These are phyloP conservation scores for Termitomyces sp. DNA, from an alignment of 768 basidiomycete species.

Conservation along the genomic window DNA sequence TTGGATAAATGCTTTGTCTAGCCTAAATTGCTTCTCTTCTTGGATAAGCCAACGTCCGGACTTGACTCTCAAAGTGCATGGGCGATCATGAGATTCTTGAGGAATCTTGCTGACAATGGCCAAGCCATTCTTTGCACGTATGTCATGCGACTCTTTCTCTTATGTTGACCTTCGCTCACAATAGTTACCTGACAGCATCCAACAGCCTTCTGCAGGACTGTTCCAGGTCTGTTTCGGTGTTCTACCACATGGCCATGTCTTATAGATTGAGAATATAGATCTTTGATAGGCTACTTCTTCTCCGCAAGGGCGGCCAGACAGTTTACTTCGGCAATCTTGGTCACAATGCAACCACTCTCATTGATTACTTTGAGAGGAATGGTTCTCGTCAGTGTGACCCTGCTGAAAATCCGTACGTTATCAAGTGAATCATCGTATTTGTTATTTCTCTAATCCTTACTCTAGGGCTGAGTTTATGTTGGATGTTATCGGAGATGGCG, in stretches of 20 bases:
- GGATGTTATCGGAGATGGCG: slow-evolving; percentile 70
- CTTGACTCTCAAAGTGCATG: slow-evolving; percentile 85
- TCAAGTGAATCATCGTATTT: neutral
- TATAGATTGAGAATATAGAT: slow-evolving; percentile 24
- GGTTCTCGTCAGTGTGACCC: slow-evolving; percentile 59
- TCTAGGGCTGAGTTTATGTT: slow-evolving; percentile 58
- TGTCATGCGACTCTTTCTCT: slow-evolving; percentile 17
- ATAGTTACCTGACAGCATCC: neutral
- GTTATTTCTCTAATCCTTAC: slow-evolving; percentile 8
- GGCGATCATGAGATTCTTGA: slow-evolving; percentile 73
- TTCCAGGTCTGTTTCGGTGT: slow-evolving; percentile 46
- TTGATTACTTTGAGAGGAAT: slow-evolving; percentile 72
- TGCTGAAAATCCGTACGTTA: slow-evolving; percentile 67
- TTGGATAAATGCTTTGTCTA: slow-evolving; percentile 16
- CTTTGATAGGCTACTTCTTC: slow-evolving; percentile 75
- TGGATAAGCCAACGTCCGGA: slow-evolving; percentile 88
- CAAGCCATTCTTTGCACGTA: slow-evolving; percentile 91
- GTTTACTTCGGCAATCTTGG: slow-evolving; percentile 78
- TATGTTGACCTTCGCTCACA: neutral
- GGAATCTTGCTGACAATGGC: slow-evolving; percentile 71
- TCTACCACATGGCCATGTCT: neutral
- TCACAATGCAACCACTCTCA: slow-evolving; percentile 49
- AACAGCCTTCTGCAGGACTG: slow-evolving; percentile 76
- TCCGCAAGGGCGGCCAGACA: slow-evolving; percentile 72
- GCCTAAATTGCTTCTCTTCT: slow-evolving; percentile 78